These are phyloP conservation scores for Neckera pumila DNA, from an alignment of 225 moss, liverwort and hornwort genomes.

Conservation along the genomic window DNA sequence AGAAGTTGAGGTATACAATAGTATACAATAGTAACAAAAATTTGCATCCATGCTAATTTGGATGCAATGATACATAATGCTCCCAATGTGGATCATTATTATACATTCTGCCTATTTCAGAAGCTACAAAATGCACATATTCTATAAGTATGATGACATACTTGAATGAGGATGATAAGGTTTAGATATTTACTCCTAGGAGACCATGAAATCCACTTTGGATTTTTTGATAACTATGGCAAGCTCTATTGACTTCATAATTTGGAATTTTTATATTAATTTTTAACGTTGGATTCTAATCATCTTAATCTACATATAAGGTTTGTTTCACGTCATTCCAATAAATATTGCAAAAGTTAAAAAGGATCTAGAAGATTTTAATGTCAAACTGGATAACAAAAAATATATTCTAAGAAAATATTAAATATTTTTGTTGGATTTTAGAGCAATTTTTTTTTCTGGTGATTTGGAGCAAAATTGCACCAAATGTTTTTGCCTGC, in stretches of 20 bases:
- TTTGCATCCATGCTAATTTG: accelerated
- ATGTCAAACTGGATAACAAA: not conserved
- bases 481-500: too few relatives aligned
- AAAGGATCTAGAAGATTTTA: accelerated
- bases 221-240: accelerated
- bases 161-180: not conserved
- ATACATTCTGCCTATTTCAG: not conserved
- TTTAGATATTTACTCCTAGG: accelerated
- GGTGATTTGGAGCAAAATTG: too few relatives aligned
- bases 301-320: too few relatives aligned
- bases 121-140: not conserved
- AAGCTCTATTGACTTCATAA: not conserved
- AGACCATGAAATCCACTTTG: accelerated
- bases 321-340: not conserved
- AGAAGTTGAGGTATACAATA: not conserved
- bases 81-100: not conserved
- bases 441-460: too few relatives aligned
- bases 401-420: too few relatives aligned
- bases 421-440: too few relatives aligned
- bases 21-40: not conserved
- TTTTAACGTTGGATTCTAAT: too few relatives aligned
- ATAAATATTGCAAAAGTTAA: not conserved
- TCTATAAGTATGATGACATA: not conserved
- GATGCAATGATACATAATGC: not conserved
- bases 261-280: not conserved